phyloP scores from a whole-genome alignment of 495 filamentous ascomycete species.

The Trichoderma parareesei region DNA sequence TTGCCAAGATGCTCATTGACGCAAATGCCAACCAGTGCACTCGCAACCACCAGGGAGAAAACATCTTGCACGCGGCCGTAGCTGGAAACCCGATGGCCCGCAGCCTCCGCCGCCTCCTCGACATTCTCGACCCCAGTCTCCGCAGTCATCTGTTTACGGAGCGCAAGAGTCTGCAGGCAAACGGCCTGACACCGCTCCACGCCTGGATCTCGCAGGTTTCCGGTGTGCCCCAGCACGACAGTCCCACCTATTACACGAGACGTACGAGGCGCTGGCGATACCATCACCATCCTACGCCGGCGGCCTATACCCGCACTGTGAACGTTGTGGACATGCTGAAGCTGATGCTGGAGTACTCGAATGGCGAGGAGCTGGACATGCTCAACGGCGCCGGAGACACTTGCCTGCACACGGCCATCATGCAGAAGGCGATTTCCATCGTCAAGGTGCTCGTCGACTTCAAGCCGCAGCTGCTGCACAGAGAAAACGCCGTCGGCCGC shows the following conservation, averaged over 20 bases:
- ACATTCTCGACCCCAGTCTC: constrained; percentile 44
- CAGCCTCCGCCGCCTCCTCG: constrained; percentile 36
- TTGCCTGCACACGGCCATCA: constrained; percentile 50
- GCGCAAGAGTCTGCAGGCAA: constrained; percentile 25
- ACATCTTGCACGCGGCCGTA: constrained; percentile 52
- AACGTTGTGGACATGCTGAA: constrained; percentile 23
- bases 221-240: no score
- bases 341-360: constrained; percentile 43
- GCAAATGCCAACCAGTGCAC: constrained; percentile 57
- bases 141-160: constrained; percentile 30
- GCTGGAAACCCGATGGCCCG: constrained; percentile 19
- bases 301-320: constrained; percentile 10
- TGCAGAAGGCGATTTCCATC: constrained; percentile 23
- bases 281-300: not conserved
- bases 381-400: constrained; percentile 63
- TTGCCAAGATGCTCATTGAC: constrained; percentile 50
- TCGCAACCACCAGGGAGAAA: constrained; percentile 45
- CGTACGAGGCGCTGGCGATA: not conserved
- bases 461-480: constrained; percentile 49
- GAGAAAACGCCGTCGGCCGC: constrained; percentile 62
- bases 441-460: constrained; percentile 44
- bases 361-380: constrained; percentile 46
- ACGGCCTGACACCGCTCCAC: constrained; percentile 35
- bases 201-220: constrained; percentile 21
- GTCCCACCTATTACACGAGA: not conserved